Conservation (phyloP, 2,329 filamentous ascomycete species). For the Lachnellula hyalina region DNA sequence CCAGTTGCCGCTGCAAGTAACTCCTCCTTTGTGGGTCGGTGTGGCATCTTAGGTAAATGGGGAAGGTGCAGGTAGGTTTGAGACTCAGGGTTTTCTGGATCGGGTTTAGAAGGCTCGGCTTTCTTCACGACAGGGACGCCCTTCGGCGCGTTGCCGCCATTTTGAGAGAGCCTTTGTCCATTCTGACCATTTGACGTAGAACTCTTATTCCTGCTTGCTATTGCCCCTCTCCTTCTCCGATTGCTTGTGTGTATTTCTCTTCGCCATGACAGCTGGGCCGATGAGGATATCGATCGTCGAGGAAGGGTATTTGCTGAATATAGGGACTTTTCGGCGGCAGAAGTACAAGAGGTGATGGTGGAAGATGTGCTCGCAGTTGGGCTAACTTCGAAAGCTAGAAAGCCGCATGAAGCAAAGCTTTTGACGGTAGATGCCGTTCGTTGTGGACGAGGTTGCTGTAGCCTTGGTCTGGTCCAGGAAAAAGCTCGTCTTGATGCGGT, state of each 20-base stretch:
- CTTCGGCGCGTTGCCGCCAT: slow-evolving; percentile 17
- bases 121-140: slow-evolving; percentile 11
- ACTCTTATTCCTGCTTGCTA: slow-evolving; percentile 28
- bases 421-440: slow-evolving; percentile 37
- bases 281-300: slow-evolving; percentile 10
- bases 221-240: slow-evolving; percentile 21
- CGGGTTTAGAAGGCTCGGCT: slow-evolving; percentile 4
- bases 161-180: slow-evolving; percentile 15
- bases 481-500: slow-evolving; percentile 12
- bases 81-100: slow-evolving; percentile 27
- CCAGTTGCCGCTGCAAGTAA: slow-evolving; percentile 85
- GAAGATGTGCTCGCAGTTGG: slow-evolving; percentile 34
- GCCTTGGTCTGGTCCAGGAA: slow-evolving; percentile 15
- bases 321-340: slow-evolving; percentile 21
- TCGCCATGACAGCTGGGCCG: slow-evolving; percentile 24
- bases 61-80: slow-evolving; percentile 53
- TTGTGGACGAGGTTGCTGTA: slow-evolving; percentile 31
- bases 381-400: slow-evolving; percentile 44
- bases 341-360: slow-evolving; percentile 17
- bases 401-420: slow-evolving; percentile 50
- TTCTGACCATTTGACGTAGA: slow-evolving; percentile 25
- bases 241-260: slow-evolving; percentile 27
- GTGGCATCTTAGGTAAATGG: slow-evolving; percentile 63
- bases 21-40: slow-evolving; percentile 90
- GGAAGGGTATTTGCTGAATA: slow-evolving; percentile 14